Conservation (phyloP, 2,329 filamentous ascomycete species). For the Neofusicoccum laricinum region DNA sequence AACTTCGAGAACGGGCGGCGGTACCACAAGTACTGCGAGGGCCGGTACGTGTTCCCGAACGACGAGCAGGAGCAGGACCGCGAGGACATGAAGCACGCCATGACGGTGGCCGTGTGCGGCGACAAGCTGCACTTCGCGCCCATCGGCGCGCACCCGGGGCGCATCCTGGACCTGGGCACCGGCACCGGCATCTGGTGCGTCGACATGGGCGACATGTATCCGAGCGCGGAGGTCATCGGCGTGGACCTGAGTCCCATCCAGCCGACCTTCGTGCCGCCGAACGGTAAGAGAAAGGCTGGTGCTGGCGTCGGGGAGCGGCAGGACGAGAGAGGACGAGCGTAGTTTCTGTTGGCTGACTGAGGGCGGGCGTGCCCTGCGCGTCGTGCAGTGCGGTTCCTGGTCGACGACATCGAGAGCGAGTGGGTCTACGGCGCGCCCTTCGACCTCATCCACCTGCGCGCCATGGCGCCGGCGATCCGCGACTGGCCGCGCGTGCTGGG, state of each 20-base stretch:
- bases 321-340: neutral
- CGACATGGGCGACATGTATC: conserved; percentile 37
- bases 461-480: conserved; percentile 54
- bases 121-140: conserved; percentile 37
- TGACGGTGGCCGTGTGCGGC: conserved; percentile 34
- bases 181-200: conserved; percentile 40
- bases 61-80: conserved; percentile 40
- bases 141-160: conserved; percentile 18
- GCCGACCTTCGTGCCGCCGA: conserved; percentile 29
- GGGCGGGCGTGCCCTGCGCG: no score
- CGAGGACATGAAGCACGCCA: conserved; percentile 38
- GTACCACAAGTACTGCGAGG: conserved; percentile 36
- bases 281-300: conserved; percentile 18
- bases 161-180: conserved; percentile 15
- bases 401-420: conserved; percentile 45
- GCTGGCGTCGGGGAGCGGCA: no score
- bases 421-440: conserved; percentile 44
- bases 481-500: conserved; percentile 49
- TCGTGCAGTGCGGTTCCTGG: conserved; percentile 44
- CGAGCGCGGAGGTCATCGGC: conserved; percentile 31
- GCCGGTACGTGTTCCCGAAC: conserved; percentile 36
- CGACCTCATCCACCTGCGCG: conserved; percentile 48
- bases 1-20: conserved; percentile 38
- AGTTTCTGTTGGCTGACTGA: neutral
- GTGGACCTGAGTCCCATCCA: conserved; percentile 39